Conservation (phyloP, 2,329 filamentous ascomycete species). For the Claviceps sp. region DNA sequence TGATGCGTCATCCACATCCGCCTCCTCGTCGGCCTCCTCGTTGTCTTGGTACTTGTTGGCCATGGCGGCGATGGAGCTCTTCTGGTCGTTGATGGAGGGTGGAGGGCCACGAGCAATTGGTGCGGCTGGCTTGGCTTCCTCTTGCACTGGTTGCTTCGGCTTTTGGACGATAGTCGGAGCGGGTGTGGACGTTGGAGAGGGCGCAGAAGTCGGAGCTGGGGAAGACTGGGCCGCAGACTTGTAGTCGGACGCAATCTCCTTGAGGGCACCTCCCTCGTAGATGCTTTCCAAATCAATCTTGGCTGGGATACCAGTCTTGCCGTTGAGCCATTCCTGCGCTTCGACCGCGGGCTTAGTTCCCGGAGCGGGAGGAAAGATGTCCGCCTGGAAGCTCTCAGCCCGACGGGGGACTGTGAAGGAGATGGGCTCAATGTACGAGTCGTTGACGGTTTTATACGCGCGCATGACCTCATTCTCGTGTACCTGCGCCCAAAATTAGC, state of each 20-base stretch:
- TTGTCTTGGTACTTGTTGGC: constrained; percentile 77
- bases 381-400: constrained; percentile 89
- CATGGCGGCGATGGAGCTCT: constrained; percentile 71
- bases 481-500: constrained; percentile 34
- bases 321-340: constrained; percentile 70
- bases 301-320: constrained; percentile 70
- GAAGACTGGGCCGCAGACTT: constrained; percentile 39
- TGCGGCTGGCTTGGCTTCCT: constrained; percentile 34
- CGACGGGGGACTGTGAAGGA: constrained; percentile 93
- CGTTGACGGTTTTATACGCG: constrained; percentile 94
- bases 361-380: constrained; percentile 82
- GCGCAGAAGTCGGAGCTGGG: constrained; percentile 20
- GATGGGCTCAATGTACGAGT: constrained; percentile 86
- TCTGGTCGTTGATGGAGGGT: constrained; percentile 69
- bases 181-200: neutral
- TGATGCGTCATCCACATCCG: constrained; percentile 53
- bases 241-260: constrained; percentile 60
- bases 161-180: constrained; percentile 30
- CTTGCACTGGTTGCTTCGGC: constrained; percentile 16
- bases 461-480: constrained; percentile 95
- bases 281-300: constrained; percentile 91
- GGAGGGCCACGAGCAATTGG: constrained; percentile 33
- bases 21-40: constrained; percentile 46
- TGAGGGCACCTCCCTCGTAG: constrained; percentile 70
- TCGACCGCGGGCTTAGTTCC: constrained; percentile 72